Conservation (phyloP, 768 basidiomycete species). For the Lentinula sp. region DNA sequence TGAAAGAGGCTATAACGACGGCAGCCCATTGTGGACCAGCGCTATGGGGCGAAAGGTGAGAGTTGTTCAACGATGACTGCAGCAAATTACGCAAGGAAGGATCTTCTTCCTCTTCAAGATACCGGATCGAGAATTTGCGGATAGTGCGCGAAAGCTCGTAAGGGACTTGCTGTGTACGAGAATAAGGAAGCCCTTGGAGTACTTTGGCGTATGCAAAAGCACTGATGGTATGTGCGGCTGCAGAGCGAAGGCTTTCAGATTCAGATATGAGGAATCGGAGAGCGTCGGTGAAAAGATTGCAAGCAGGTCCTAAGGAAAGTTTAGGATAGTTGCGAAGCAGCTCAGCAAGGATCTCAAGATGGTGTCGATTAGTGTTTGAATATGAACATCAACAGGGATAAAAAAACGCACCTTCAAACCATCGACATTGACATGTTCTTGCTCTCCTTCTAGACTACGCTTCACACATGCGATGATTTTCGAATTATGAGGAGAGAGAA, state of each 20-base stretch:
- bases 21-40: constrained; percentile 38
- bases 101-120: constrained; percentile 15
- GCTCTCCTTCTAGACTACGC: constrained; percentile 25
- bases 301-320: constrained; percentile 43
- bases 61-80: background rate
- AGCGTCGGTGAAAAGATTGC: constrained; percentile 37
- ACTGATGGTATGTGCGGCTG: constrained; percentile 53
- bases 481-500: constrained; percentile 25
- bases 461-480: constrained; percentile 29
- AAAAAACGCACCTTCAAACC: constrained; percentile 22
- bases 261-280: constrained; percentile 24
- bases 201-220: constrained; percentile 44
- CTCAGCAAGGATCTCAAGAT: constrained; percentile 25
- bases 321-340: constrained; percentile 34
- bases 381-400: background rate
- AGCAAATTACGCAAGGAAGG: constrained; percentile 17
- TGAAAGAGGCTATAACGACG: constrained; percentile 36
- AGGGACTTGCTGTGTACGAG: constrained; percentile 7
- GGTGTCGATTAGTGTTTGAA: background rate
- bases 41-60: constrained; percentile 5
- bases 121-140: constrained; percentile 21
- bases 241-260: constrained; percentile 29
- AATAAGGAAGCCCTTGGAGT: constrained; percentile 5
- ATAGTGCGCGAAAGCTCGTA: constrained; percentile 18
- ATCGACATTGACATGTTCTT: constrained; percentile 13